These are phyloP conservation scores for Butyriboletus loyo DNA, from an alignment of 768 basidiomycete species.

Conservation along the genomic window DNA sequence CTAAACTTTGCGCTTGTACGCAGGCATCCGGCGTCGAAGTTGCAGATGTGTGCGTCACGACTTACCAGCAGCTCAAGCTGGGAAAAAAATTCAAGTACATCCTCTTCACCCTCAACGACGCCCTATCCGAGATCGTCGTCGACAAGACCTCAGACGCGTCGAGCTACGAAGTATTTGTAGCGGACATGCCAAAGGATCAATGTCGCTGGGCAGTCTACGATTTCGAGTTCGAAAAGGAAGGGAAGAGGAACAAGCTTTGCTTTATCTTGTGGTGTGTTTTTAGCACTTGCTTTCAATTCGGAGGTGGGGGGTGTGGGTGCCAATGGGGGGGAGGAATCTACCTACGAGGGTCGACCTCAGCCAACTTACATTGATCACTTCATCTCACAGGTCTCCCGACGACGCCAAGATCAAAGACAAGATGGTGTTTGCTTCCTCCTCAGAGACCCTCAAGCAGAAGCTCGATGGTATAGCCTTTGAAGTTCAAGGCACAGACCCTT, in stretches of 20 bases:
- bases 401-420: constrained; percentile 81
- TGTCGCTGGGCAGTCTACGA: constrained; percentile 94
- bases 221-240: constrained; percentile 75
- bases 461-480: constrained; percentile 78
- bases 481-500: constrained; percentile 79
- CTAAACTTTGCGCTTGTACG: neutral
- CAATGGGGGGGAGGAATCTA: neutral
- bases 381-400: constrained; percentile 78
- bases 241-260: constrained; percentile 78
- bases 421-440: constrained; percentile 92
- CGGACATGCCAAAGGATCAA: constrained; percentile 66
- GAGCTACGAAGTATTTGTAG: constrained; percentile 72
- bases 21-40: constrained; percentile 44
- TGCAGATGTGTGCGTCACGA: constrained; percentile 46
- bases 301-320: neutral
- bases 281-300: too few relatives aligned
- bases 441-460: constrained; percentile 67
- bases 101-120: constrained; percentile 65
- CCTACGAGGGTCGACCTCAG: neutral
- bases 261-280: constrained; percentile 74
- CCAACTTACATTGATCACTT: too few relatives aligned
- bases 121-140: constrained; percentile 72
- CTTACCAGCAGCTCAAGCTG: constrained; percentile 23
- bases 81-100: constrained; percentile 73
- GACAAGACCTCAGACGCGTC: constrained; percentile 52